Percentiles rank a stretch among this genome's conserved stretches.
phyloP scores from a whole-genome alignment of 441 rosid species.

The Corymbia citriodora region DNA sequence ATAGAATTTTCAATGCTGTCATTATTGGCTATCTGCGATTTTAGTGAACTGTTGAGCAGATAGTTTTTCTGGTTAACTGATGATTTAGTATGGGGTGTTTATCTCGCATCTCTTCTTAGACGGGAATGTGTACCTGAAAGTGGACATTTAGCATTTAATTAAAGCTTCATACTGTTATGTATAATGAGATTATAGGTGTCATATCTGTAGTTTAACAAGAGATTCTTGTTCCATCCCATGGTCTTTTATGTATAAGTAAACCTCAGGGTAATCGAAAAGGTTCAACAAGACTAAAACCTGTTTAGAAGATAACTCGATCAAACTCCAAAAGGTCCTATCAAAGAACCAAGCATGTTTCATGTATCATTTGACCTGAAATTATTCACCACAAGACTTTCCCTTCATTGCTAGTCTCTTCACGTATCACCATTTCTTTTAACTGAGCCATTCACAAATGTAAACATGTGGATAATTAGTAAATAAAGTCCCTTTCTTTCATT shows the following conservation, averaged over 20 bases:
- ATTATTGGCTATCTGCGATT: not conserved
- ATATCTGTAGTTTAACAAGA: not conserved
- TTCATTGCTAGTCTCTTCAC: not conserved
- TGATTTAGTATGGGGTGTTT: not conserved
- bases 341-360: not conserved
- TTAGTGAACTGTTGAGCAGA: not conserved
- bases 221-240: not conserved
- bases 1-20: not conserved
- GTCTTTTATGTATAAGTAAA: not conserved
- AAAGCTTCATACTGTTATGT: not conserved
- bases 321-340: not conserved
- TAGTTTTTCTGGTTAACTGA: not conserved
- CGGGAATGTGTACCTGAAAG: not conserved
- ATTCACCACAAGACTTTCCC: not conserved
- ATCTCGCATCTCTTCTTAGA: not conserved
- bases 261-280: not conserved
- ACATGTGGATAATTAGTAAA: not conserved
- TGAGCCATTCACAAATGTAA: not conserved
- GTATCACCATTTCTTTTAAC: not conserved
- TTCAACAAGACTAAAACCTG: not conserved
- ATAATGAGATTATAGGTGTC: not conserved
- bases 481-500: not conserved
- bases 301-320: not conserved
- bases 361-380: not conserved
- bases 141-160: not conserved